phyloP scores from a whole-genome alignment of 2,329 filamentous ascomycete species.

The Fusarium sterilihyphosum region DNA sequence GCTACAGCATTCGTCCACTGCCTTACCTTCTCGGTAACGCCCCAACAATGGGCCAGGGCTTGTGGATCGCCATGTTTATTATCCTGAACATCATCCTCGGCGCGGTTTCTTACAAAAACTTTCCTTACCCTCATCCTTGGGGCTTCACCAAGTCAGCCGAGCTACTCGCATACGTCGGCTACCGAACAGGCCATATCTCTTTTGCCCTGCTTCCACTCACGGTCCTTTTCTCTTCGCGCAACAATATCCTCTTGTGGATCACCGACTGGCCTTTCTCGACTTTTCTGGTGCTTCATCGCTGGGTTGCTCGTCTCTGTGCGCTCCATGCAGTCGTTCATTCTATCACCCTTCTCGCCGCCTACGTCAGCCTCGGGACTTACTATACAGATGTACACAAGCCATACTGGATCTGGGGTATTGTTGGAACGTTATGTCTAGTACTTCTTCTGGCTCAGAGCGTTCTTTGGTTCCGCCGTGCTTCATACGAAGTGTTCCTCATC shows the following conservation, averaged over 20 bases:
- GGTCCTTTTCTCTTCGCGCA: background rate
- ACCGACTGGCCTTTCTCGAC: background rate
- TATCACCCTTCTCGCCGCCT: background rate
- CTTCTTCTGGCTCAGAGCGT: rapidly evolving
- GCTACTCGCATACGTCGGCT: background rate
- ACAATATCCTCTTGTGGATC: background rate
- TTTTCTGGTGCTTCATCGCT: background rate
- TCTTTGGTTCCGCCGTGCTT: background rate
- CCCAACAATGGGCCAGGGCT: rapidly evolving
- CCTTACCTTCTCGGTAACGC: background rate
- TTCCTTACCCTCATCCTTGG: rapidly evolving
- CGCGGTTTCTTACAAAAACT: background rate
- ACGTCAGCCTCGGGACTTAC: rapidly evolving
- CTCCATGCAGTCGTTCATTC: background rate
- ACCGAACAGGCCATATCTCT: background rate
- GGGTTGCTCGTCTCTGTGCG: background rate
- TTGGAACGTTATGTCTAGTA: background rate
- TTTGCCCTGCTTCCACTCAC: background rate
- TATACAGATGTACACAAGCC: background rate
- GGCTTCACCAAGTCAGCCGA: background rate
- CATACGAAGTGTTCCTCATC: background rate
- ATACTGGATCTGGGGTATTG: background rate
- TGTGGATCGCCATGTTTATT: background rate
- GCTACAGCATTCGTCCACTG: rapidly evolving
- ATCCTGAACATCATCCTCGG: background rate